These are phyloP conservation scores for Paramecium pentaurelia DNA, from an alignment of 73 alveolate species.

Conservation along the genomic window DNA sequence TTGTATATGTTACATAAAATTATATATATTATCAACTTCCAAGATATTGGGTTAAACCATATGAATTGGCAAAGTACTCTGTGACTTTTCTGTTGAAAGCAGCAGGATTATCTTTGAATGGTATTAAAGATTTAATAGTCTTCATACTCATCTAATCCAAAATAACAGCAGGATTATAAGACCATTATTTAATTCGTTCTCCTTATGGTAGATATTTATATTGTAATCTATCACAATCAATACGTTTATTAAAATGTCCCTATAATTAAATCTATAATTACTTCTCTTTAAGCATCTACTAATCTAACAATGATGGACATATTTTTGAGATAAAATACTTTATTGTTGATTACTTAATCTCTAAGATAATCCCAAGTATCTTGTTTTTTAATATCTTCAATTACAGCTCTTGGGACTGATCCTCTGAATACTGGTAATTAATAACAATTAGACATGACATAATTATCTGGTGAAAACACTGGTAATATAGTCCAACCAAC, in stretches of 20 bases:
- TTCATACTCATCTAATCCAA: conserved; percentile 27
- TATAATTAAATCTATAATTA: background rate
- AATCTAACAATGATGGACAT: conserved; percentile 76
- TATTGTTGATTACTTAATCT: conserved; percentile 51
- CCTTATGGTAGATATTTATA: conserved; percentile 76
- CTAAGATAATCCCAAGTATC: conserved; percentile 67
- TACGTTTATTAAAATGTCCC: conserved; percentile 74
- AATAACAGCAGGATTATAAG: conserved; percentile 56
- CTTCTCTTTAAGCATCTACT: conserved; percentile 81
- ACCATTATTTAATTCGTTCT: conserved; percentile 57
- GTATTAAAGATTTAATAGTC: background rate
- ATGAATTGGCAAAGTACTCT: conserved; percentile 43
- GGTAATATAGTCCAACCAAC: conserved; percentile 86
- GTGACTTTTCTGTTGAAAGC: conserved; percentile 46
- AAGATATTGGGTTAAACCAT: conserved; percentile 17
- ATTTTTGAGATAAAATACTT: conserved; percentile 63
- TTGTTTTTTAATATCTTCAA: conserved; percentile 55
- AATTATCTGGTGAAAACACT: conserved; percentile 70
- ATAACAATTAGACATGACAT: conserved; percentile 71
- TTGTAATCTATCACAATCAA: conserved; percentile 75
- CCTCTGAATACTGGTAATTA: conserved; percentile 79
- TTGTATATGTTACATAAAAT: background rate
- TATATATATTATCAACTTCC: conserved; percentile 10
- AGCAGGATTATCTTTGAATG: conserved; percentile 53
- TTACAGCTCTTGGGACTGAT: conserved; percentile 70